Conservation (phyloP, 768 basidiomycete genomes). For the Solioccasus polychromus region DNA sequence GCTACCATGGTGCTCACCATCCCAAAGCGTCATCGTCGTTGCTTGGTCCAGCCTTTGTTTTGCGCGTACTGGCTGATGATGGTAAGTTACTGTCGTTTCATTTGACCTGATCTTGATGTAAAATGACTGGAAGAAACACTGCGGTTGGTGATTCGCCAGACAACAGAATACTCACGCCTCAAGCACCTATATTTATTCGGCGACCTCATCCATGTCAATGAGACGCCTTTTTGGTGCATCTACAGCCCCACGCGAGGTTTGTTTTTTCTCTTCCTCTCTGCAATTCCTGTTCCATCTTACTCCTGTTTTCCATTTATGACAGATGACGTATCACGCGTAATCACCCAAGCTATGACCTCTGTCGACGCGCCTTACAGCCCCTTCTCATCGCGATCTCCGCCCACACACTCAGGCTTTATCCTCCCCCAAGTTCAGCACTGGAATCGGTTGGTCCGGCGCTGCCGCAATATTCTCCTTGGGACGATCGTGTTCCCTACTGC, state of each 20-base stretch:
- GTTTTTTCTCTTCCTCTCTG: not conserved
- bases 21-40: constrained; percentile 6
- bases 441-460: constrained; percentile 2
- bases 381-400: constrained; percentile 4
- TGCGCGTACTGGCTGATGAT: constrained; percentile 12
- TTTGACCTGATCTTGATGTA: not conserved
- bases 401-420: constrained; percentile 6
- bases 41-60: constrained; percentile 15
- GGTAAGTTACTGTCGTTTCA: not conserved
- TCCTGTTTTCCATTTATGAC: not conserved
- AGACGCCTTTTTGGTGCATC: constrained; percentile 11
- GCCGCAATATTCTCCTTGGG: constrained; percentile 1
- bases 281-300: not conserved
- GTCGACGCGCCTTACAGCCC: constrained; percentile 14
- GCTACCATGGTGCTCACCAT: not conserved
- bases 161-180: constrained; percentile 9
- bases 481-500: constrained; percentile 4
- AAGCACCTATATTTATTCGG: constrained; percentile 17
- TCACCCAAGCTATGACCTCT: constrained; percentile 7
- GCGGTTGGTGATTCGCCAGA: constrained; percentile 18
- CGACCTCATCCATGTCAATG: constrained; percentile 3
- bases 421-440: constrained; percentile 9
- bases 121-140: constrained; percentile 7
- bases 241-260: constrained; percentile 12
- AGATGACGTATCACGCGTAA: constrained; percentile 11